Evolutionary conservation across 306 rosid genomes (phyloP), one percentile per base, ranked within the genome.

Genomic region (Purshia tridentata): DNA sequence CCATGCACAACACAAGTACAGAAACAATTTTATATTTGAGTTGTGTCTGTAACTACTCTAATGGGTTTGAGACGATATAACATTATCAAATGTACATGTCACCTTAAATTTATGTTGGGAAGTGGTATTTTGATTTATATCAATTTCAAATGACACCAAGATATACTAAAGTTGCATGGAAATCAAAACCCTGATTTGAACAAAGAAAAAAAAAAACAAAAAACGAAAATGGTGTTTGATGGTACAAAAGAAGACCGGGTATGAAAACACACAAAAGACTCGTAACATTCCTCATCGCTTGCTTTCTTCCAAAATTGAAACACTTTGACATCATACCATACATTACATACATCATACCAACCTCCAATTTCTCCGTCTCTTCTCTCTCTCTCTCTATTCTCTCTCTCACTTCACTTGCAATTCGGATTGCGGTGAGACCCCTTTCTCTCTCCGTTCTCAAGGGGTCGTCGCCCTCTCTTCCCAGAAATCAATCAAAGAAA

Each of bases 391-490:
- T 48, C 46, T 53, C 20, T 37, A 12, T 62, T 62, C 2, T 14
- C 73, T 46, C 58, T 67, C 63, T 45, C 61, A 9, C 67, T 57
- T 22, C 65, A 51, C 73, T 19, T 72, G 44, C 53, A 29, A 29
- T 29, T 29, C 35, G 58, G 67, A 44, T 69, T 71, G 69, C 80
- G 84, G 85, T 83, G 90, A 81, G 90, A 81, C 87, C 86, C 90
- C 88, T 78, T 77, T 75, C 83, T 77, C 69, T 58, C 59, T 84
- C 80, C 18, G 73, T 76, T 74, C 84, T 76, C 78, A 64, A 77
- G 84, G 86, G 82, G 82, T 79, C 84, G 78, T 75, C 84, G 20
- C 52, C 19, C 29, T 6, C 40, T 11, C 12, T 18, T 48, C 60
- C 73, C 29, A 69, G 39, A 65, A 19, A 45, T 29, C 35, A 3